phyloP scores from a whole-genome alignment of 331 rosid species.

The Dryas integrifolia region DNA sequence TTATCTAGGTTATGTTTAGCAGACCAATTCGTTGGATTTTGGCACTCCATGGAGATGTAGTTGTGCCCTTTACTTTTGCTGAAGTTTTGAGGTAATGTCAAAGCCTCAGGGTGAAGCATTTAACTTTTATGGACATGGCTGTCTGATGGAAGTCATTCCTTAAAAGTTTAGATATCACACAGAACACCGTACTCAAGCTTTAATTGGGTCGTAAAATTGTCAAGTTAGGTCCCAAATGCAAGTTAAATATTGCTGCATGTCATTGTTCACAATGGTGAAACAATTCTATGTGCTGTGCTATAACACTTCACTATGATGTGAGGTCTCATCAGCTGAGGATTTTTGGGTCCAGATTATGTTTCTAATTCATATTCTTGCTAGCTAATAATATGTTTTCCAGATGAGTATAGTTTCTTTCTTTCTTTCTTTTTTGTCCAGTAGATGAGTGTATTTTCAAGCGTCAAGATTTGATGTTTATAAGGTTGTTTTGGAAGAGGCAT shows the following conservation, averaged over 20 bases:
- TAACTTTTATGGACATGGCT: background rate
- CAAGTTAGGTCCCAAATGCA: background rate
- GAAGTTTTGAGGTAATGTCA: slow-evolving; percentile 64
- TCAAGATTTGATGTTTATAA: background rate
- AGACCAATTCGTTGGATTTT: slow-evolving; percentile 95
- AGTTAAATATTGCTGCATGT: background rate
- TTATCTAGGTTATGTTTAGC: slow-evolving; percentile 75
- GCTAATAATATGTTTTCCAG: too few species aligned
- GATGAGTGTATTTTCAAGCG: background rate
- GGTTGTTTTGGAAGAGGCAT: slow-evolving; percentile 3
- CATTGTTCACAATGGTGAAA: background rate
- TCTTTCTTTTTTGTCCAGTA: background rate
- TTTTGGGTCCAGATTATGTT: background rate
- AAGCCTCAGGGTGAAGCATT: too few species aligned
- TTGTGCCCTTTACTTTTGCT: slow-evolving; percentile 82
- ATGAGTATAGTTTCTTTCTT: background rate
- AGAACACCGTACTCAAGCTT: background rate
- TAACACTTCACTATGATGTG: background rate
- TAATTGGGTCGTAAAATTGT: background rate
- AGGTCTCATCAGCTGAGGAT: background rate
- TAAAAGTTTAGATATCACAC: background rate
- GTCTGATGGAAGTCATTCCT: background rate
- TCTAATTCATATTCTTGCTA: too few species aligned
- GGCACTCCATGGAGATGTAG: slow-evolving; percentile 78
- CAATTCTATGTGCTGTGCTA: background rate